Evolutionary conservation across 2,329 filamentous ascomycete genomes (phyloP), one percentile per base, ranked within the genome.

Genomic region (Exophiala aquamarina): DNA sequence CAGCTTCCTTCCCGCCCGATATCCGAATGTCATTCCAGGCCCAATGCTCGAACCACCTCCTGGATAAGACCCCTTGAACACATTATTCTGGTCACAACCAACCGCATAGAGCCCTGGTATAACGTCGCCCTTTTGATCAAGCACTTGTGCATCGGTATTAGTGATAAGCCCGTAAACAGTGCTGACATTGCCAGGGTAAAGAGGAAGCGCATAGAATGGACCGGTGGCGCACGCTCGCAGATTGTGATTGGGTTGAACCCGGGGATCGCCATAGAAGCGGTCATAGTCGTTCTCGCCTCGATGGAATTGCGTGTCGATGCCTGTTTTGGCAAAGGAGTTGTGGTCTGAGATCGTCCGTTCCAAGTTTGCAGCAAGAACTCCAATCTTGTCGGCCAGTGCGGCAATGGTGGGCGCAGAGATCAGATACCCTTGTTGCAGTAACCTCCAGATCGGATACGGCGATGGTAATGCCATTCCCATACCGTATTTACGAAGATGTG

Each of bases 161-260:
- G 44, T 52, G 6, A 33, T 14, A 11, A 52, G 17, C 2, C 49
- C 49, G 19, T 41, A 48, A 29, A 41, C 15, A 10, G 66, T 70
- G 3, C 67, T 64, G n/a, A 68, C 47, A 47, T 70, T 63, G 10
- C 68, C 66, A 7, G 68, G 66, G 38, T 55, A 66, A 4, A 70
- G 45, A 23, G 56, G 59, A n/a, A 64, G 47, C 0, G 67, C 67
- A 47, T 64, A 67, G 49, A 66, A 66, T 9, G 63, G 66, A 1
- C 48, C 52, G 34, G 55, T 58, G 5, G 47, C 55, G 23, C 67
- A 53, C 11, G 56, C 40, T 4, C 62, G 62, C 26, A 69, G 59
- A 54, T 62, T 65, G 2, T 58, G 61, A 46, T 67, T 66, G 10
- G 59, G 59, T 29, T 49, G 49, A 18, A 55, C 51, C 6, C 42